Base-by-base conservation (phyloP, 75 land plant genomes). In the Azolla pinnata region DNA sequence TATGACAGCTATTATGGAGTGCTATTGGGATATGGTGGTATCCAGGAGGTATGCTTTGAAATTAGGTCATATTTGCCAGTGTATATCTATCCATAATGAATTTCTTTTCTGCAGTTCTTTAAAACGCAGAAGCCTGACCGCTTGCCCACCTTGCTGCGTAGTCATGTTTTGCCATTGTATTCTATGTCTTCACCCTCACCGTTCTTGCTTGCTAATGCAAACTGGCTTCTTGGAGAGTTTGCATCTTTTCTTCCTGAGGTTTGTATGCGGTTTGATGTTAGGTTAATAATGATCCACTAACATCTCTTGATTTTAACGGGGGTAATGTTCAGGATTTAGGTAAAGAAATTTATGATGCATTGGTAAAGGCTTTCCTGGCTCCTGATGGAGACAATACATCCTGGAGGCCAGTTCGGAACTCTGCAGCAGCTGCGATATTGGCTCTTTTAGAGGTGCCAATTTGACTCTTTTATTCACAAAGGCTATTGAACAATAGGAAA, bases 171-270 rank as follows among this genome's bases (percentile, higher is more conserved):
- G 26, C 90, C 90, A 33, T 42, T 88, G 47, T 88, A 85, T 58
- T 29, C 57, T 38, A 61, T 69, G 60, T 34, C 78, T 30, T 57
- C 50, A 28, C 69, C 59, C 28, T 55, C 71, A 21, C 95, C 95
- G 38, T 85, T 82, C 55, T 65, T 88, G 61, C 63, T 88, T 63
- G 95, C 86, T 0, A 63, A 79, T 59, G 83, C 95, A 25, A 88
- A 85, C 52, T 88, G 95, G 95, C 58, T 88, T 16, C 86, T 88
- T 57, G 95, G 95, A 66, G 83, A 88, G 62, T 73, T 88, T 25
- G 90, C 83, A 52, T 60, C 77, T 29, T 88, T 86, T 63, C 70
- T 88, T 3, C 86, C 95, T 24, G 75, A 82, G 66, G 95, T 88
- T 44, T 62, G 72, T 38, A 14, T 38, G 42, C 42, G 12, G n/a